These are phyloP conservation scores for Talaromyces sp. DNA, from an alignment of 2,329 filamentous ascomycete genomes.

Conservation along the genomic window DNA sequence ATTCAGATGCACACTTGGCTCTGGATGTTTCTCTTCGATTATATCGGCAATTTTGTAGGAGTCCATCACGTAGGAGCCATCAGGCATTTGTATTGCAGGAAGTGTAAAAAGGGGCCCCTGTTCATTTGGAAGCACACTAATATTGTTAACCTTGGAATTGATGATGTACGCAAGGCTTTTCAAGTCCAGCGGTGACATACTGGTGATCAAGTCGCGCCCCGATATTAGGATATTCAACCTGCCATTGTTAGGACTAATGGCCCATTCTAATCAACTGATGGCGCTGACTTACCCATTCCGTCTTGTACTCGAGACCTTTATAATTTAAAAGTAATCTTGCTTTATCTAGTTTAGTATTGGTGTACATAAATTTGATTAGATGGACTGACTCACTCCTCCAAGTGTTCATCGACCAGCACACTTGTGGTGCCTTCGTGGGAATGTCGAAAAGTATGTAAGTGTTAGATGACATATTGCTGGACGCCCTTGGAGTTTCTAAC, in stretches of 20 bases:
- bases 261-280: neutral
- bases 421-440: slow-evolving; percentile 7
- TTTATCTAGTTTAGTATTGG: slow-evolving; percentile 26
- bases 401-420: slow-evolving; percentile 60
- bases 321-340: slow-evolving; percentile 63
- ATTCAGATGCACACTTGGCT: slow-evolving; percentile 55
- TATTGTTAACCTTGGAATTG: slow-evolving; percentile 4
- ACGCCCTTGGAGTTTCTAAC: neutral
- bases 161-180: no score
- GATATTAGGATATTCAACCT: slow-evolving; percentile 7
- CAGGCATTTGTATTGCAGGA: slow-evolving; percentile 52
- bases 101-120: slow-evolving; percentile 47
- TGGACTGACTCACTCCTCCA: slow-evolving; percentile 60
- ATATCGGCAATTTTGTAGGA: slow-evolving; percentile 54
- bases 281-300: slow-evolving; percentile 16
- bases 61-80: slow-evolving; percentile 60
- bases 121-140: slow-evolving; percentile 45
- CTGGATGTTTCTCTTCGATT: slow-evolving; percentile 56
- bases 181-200: neutral
- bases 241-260: neutral
- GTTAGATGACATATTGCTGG: neutral
- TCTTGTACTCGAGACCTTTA: slow-evolving; percentile 60
- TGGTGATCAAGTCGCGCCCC: neutral
- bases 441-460: slow-evolving; percentile 6
- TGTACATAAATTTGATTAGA: neutral